phyloP scores from a whole-genome alignment of 495 filamentous ascomycete genomes.

The Aspergillus homomorphus region DNA sequence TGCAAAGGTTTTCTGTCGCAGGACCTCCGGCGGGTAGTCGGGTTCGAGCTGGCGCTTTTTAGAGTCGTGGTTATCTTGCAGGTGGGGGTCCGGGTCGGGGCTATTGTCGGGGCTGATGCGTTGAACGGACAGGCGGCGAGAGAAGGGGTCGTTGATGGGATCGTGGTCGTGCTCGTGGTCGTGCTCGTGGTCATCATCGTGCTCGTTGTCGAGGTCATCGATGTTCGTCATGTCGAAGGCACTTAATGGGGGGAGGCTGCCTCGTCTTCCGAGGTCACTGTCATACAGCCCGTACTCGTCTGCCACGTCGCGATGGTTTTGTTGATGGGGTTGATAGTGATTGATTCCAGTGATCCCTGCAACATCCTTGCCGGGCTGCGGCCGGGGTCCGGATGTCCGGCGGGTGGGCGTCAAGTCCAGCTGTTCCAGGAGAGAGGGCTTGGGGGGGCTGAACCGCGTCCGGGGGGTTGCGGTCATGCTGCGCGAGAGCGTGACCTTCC shows the following conservation, averaged over 20 bases:
- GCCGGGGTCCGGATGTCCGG: constrained; percentile 30
- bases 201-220: constrained; percentile 31
- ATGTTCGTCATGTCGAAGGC: constrained; percentile 38
- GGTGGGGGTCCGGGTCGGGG: constrained; percentile 9
- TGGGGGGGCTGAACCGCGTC: constrained; percentile 45
- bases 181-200: constrained; percentile 34
- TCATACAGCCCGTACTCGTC: constrained; percentile 30
- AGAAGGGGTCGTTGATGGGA: constrained; percentile 35
- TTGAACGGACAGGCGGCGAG: constrained; percentile 21
- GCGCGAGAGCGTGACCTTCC: constrained; percentile 38
- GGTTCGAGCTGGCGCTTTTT: constrained; percentile 38
- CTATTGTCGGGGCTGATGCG: constrained; percentile 9
- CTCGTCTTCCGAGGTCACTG: constrained; percentile 21
- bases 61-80: neutral
- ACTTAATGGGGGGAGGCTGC: constrained; percentile 30
- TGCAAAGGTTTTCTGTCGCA: constrained; percentile 40
- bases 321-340: constrained; percentile 9
- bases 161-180: constrained; percentile 34
- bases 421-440: constrained; percentile 42
- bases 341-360: constrained; percentile 7
- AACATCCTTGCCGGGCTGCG: constrained; percentile 20
- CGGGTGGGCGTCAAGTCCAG: constrained; percentile 43
- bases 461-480: constrained; percentile 40
- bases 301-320: constrained; percentile 15
- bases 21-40: constrained; percentile 42